Conservation (phyloP, 805 yeast species). For the Kluyveromyces aestuarii region DNA sequence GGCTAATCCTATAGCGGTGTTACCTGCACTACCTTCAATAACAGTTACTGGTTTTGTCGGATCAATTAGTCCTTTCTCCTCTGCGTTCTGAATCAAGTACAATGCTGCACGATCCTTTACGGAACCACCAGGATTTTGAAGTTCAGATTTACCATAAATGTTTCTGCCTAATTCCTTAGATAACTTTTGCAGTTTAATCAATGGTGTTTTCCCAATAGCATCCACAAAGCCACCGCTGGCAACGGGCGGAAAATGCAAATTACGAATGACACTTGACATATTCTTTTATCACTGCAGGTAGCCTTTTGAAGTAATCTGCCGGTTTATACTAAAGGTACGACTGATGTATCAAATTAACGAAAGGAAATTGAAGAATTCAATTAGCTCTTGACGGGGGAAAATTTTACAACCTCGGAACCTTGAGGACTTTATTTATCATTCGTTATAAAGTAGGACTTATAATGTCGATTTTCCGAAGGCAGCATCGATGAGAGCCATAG, state of each 20-base stretch:
- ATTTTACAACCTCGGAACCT: no score
- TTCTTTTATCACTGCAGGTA: background rate
- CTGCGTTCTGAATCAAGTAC: constrained; percentile 71
- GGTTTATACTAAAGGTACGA: background rate
- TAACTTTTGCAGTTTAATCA: constrained; percentile 50
- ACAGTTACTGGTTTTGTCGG: constrained; percentile 66
- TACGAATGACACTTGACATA: constrained; percentile 1
- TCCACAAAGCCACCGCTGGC: constrained; percentile 62
- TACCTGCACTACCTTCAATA: constrained; percentile 92
- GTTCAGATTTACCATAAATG: constrained; percentile 84
- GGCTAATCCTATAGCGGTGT: constrained; percentile 91
- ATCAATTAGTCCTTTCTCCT: constrained; percentile 47
- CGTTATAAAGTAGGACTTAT: no score
- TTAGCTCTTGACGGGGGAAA: no score
- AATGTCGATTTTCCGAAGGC: no score
- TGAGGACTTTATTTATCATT: no score
- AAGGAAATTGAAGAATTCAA: no score
- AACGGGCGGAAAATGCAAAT: constrained; percentile 40
- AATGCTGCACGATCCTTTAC: constrained; percentile 88
- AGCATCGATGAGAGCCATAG: background rate
- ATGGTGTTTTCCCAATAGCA: constrained; percentile 92
- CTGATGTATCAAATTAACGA: background rate
- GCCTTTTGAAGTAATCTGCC: background rate
- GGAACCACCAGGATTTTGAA: constrained; percentile 90
- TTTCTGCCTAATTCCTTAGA: constrained; percentile 57